Conservation (phyloP, 2,329 filamentous ascomycete genomes). For the Diaporthe citrichinensis region DNA sequence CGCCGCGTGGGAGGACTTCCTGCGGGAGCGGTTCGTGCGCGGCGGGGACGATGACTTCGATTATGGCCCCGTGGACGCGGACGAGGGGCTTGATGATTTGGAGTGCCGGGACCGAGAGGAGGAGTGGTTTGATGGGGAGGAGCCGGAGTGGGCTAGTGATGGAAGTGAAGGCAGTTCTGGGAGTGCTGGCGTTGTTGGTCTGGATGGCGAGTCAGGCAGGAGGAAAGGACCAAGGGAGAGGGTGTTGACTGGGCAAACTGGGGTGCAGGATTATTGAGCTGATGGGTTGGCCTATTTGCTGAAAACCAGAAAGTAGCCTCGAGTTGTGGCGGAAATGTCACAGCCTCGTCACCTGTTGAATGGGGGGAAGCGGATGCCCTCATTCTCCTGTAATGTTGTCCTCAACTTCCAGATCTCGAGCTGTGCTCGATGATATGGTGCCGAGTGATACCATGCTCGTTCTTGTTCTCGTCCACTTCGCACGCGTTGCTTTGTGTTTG, state of each 20-base stretch:
- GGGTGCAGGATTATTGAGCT: constrained; percentile 78
- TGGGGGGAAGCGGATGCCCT: not conserved
- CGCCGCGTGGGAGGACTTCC: constrained; percentile 78
- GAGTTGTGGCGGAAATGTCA: no score
- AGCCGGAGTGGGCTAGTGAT: constrained; percentile 74
- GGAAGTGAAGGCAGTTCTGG: constrained; percentile 44
- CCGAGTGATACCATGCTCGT: not conserved
- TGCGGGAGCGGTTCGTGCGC: constrained; percentile 80
- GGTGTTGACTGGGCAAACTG: constrained; percentile 71
- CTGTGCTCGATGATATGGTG: not conserved
- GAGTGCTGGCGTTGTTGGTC: constrained; percentile 47
- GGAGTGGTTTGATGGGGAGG: constrained; percentile 84
- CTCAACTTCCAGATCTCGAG: not conserved
- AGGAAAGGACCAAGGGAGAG: constrained; percentile 46
- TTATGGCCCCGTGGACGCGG: constrained; percentile 78
- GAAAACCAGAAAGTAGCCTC: not conserved
- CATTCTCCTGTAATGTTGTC: not conserved
- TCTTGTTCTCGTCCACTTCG: no score
- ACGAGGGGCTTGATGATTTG: constrained; percentile 78
- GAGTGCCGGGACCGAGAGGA: constrained; percentile 77
- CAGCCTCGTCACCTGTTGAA: not conserved
- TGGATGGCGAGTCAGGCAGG: constrained; percentile 42
- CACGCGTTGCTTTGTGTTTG: no score
- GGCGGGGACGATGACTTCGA: constrained; percentile 86
- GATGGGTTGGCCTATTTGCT: not conserved